These are phyloP conservation scores for Amylostereum areolatum DNA, from an alignment of 1,284 basidiomycete genomes.

Conservation along the genomic window DNA sequence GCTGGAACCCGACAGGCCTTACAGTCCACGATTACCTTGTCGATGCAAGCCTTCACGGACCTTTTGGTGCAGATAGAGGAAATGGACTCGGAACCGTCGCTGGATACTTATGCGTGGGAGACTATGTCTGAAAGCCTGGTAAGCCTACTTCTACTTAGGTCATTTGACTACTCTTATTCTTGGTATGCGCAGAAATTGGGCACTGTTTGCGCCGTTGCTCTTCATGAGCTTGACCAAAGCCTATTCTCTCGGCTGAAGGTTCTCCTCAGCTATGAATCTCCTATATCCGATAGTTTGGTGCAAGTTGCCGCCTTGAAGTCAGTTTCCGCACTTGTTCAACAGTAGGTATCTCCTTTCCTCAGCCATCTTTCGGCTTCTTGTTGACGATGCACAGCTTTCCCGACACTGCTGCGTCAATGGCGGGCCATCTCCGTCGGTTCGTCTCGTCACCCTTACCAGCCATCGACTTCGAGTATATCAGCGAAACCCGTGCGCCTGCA, in stretches of 20 bases:
- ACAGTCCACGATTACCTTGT: conserved; percentile 46
- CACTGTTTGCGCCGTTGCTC: conserved; percentile 76
- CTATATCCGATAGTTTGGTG: conserved; percentile 74
- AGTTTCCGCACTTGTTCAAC: conserved; percentile 75
- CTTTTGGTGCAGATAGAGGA: conserved; percentile 71
- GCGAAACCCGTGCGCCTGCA: conserved; percentile 67
- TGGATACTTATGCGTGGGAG: conserved; percentile 84
- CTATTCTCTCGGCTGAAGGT: conserved; percentile 70
- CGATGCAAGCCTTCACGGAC: conserved; percentile 70
- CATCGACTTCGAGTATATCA: conserved; percentile 80
- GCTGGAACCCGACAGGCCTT: conserved; percentile 32
- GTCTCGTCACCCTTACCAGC: conserved; percentile 85
- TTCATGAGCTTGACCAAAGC: conserved; percentile 61
- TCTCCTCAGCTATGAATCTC: conserved; percentile 77
- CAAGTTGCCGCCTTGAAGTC: conserved; percentile 86
- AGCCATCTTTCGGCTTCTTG: not conserved
- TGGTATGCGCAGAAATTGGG: conserved; percentile 68
- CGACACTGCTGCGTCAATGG: conserved; percentile 71
- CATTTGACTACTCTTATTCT: not conserved
- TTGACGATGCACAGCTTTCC: conserved; percentile 55
- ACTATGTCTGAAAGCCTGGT: conserved; percentile 81
- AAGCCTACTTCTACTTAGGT: not conserved
- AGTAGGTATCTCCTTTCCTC: conserved; percentile 37
- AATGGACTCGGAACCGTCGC: conserved; percentile 69
- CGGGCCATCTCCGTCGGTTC: conserved; percentile 80